Percentiles rank a stretch among this genome's conserved stretches.
phyloP scores from a whole-genome alignment of 768 basidiomycete species.

The Psilocybe tampanensis region DNA sequence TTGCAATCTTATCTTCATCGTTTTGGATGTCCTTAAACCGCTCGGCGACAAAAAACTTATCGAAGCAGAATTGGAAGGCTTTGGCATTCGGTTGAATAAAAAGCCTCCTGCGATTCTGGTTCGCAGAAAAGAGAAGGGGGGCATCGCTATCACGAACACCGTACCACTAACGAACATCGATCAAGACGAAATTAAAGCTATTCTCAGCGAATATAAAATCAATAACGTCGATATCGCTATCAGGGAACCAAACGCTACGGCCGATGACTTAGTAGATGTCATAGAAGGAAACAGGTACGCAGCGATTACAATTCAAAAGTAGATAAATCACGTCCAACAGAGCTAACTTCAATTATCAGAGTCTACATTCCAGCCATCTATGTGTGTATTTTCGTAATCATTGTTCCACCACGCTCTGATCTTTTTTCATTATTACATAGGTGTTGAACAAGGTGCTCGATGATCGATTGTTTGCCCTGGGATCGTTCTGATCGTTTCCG shows the following conservation, averaged over 20 bases:
- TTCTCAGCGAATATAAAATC: constrained; percentile 90
- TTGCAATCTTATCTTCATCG: constrained; percentile 98
- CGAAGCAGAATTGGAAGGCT: constrained; percentile 94
- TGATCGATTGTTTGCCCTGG: not conserved
- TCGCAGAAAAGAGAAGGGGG: constrained; percentile 88
- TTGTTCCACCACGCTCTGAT: not conserved
- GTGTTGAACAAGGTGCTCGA: constrained; percentile 77
- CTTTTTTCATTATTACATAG: constrained; percentile 32
- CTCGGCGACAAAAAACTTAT: constrained; percentile 92
- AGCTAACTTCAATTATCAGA: constrained; percentile 38
- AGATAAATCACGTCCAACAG: constrained; percentile 3
- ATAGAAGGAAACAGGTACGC: constrained; percentile 90
- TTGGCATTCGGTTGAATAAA: constrained; percentile 96
- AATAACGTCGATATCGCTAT: constrained; percentile 92
- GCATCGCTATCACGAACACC: constrained; percentile 94
- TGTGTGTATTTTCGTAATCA: constrained; percentile 46
- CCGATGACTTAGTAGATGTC: constrained; percentile 96
- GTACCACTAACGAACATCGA: constrained; percentile 96
- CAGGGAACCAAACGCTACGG: constrained; percentile 87
- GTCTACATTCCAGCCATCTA: constrained; percentile 94
- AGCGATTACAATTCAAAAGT: not conserved
- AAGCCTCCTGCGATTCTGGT: constrained; percentile 86
- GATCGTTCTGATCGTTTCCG: constrained; percentile 1
- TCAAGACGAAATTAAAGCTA: constrained; percentile 93
- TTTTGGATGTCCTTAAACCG: constrained; percentile 98